phyloP scores from a whole-genome alignment of 306 rosid genomes.

The Crataegus laevigata region DNA sequence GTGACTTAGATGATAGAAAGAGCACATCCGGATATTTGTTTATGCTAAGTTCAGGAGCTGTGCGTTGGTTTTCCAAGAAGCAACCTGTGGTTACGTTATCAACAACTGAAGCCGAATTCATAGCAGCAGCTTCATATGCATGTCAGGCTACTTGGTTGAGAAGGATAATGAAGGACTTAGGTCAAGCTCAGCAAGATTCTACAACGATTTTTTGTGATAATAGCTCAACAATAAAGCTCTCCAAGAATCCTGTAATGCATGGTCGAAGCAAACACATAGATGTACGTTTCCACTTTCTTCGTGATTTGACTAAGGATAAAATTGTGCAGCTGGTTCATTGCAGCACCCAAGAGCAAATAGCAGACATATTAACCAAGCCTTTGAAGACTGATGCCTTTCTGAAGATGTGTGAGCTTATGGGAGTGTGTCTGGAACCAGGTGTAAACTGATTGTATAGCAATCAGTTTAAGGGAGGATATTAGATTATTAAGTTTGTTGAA shows the following conservation, averaged over 20 bases:
- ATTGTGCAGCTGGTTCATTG: neutral
- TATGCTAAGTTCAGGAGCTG: too few species aligned
- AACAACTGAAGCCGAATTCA: too few species aligned
- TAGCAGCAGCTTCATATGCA: too few species aligned
- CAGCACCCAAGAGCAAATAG: neutral
- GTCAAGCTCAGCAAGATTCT: too few species aligned
- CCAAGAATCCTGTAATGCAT: neutral
- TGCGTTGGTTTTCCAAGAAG: too few species aligned
- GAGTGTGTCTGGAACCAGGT: neutral
- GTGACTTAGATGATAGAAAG: too few species aligned
- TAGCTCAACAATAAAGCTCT: neutral
- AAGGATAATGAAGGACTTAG: too few species aligned
- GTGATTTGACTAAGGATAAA: neutral
- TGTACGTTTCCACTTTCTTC: neutral
- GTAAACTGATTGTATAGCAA: neutral
- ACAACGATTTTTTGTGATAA: neutral
- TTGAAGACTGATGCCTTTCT: neutral
- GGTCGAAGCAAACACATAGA: neutral
- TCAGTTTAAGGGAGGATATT: neutral
- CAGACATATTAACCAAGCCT: neutral
- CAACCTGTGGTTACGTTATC: too few species aligned
- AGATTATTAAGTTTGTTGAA: neutral
- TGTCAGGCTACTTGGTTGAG: too few species aligned
- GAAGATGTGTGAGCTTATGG: neutral
- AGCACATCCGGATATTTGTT: too few species aligned